phyloP scores from a whole-genome alignment of 257 asterid species.

The Solanum stenotomum region DNA sequence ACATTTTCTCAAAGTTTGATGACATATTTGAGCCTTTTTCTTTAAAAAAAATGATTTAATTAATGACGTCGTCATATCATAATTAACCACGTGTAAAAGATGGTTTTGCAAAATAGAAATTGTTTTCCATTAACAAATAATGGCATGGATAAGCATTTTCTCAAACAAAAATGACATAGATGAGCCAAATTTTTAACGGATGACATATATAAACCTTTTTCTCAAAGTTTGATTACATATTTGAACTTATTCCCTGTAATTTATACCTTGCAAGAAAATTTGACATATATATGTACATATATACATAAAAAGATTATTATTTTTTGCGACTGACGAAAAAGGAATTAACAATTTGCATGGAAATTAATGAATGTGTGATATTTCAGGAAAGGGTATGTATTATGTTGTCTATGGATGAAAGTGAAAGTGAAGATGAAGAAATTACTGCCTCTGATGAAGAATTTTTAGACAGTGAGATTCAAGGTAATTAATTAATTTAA shows the following conservation, averaged over 20 bases:
- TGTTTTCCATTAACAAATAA: background rate
- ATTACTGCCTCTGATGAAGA: constrained; percentile 20
- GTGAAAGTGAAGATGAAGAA: constrained; percentile 20
- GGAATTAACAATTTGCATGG: background rate
- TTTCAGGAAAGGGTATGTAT: constrained; percentile 29
- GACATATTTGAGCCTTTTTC: background rate
- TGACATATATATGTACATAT: background rate
- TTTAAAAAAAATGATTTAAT: too few species aligned
- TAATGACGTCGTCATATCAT: too few species aligned
- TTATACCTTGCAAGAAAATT: background rate
- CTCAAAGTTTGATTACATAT: background rate
- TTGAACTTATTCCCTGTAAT: background rate
- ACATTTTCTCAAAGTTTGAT: fast-evolving
- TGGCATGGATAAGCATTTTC: background rate
- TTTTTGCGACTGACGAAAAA: background rate
- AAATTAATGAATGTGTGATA: background rate
- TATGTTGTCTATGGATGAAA: constrained; percentile 16
- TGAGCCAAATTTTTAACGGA: background rate
- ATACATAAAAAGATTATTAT: background rate
- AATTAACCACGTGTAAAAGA: background rate
- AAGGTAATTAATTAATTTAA: constrained; percentile 7
- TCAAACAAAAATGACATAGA: background rate
- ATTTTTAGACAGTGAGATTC: constrained; percentile 11
- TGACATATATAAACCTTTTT: too few species aligned
- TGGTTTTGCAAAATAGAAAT: background rate